phyloP scores from a whole-genome alignment of 1,284 basidiomycete species.

The Cerioporus squamosus region DNA sequence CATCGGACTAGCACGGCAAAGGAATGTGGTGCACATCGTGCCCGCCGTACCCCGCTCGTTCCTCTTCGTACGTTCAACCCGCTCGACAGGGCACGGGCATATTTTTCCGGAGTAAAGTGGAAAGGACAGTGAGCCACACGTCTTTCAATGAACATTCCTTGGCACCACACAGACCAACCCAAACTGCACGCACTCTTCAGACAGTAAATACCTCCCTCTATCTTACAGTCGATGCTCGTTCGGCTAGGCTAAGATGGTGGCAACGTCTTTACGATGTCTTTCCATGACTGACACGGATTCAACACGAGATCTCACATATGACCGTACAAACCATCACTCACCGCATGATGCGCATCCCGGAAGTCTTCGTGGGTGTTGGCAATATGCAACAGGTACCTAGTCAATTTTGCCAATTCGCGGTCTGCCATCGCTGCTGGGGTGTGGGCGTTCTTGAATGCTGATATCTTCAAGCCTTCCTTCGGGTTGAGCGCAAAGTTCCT shows the following conservation, averaged over 20 bases:
- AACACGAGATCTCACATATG: background rate
- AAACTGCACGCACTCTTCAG: too few relatives aligned
- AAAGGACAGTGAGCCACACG: too few relatives aligned
- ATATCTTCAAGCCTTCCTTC: slow-evolving; percentile 82
- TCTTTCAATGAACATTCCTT: too few relatives aligned
- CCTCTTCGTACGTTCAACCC: too few relatives aligned
- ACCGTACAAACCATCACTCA: slow-evolving; percentile 29
- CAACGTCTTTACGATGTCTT: slow-evolving; percentile 31
- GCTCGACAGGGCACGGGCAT: too few relatives aligned
- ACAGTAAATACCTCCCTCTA: too few relatives aligned
- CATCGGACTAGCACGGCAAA: too few relatives aligned
- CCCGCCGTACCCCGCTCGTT: too few relatives aligned
- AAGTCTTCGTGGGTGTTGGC: slow-evolving; percentile 55
- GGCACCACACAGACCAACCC: too few relatives aligned
- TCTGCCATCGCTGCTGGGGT: slow-evolving; percentile 64
- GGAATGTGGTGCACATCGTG: too few relatives aligned
- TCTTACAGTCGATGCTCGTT: background rate
- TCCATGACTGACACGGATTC: slow-evolving; percentile 26
- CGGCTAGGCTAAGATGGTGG: slow-evolving; percentile 9
- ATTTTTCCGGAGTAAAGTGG: too few relatives aligned
- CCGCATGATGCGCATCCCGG: slow-evolving; percentile 62
- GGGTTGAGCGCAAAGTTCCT: slow-evolving; percentile 91
- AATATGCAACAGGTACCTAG: slow-evolving; percentile 67
- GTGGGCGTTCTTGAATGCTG: slow-evolving; percentile 79
- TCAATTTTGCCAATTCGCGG: slow-evolving; percentile 68